A percentile compares a stretch with the other conserved stretches of the same genome.
Evolutionary conservation across 331 rosid species (phyloP).

Genomic region (Spiraea crenata): DNA sequence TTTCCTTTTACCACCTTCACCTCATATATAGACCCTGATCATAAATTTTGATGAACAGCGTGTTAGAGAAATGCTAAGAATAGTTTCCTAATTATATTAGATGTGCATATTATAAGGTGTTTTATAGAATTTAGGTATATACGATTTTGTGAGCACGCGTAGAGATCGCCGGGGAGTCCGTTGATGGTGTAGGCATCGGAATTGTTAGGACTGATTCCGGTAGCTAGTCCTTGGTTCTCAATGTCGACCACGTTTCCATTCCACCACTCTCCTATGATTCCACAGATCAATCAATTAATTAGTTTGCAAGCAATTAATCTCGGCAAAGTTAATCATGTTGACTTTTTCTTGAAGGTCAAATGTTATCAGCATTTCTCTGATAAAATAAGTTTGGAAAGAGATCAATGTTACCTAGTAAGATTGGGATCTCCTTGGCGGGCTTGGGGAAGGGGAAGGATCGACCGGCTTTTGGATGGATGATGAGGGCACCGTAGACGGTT

Average conservation of each 20-base stretch:
- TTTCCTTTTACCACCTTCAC: conserved; percentile 20
- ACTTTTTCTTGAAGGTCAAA: not conserved
- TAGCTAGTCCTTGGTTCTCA: conserved; percentile 25
- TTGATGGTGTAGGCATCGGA: conserved; percentile 17
- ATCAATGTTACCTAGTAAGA: conserved; percentile 10
- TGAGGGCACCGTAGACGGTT: conserved; percentile 46
- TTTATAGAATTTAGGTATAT: not conserved
- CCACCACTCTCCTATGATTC: conserved; percentile 42
- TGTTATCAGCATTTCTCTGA: too few relatives aligned
- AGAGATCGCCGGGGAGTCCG: conserved; percentile 33
- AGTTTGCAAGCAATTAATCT: too few relatives aligned
- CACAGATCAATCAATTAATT: too few relatives aligned
- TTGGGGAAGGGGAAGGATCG: conserved; percentile 28
- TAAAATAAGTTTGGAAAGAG: too few relatives aligned
- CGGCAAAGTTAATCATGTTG: too few relatives aligned
- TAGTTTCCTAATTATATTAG: too few relatives aligned
- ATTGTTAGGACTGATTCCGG: conserved; percentile 10
- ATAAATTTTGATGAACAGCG: too few relatives aligned
- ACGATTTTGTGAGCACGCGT: conserved; percentile 32
- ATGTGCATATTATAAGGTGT: not conserved
- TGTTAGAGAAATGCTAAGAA: too few relatives aligned
- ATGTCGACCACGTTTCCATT: conserved; percentile 33
- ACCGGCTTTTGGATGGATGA: conserved; percentile 29
- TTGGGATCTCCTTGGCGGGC: conserved; percentile 33
- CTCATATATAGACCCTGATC: not conserved